These are phyloP conservation scores for Edaphochlamys debaryana DNA, from an alignment of 139 green algal genomes.

Conservation along the genomic window DNA sequence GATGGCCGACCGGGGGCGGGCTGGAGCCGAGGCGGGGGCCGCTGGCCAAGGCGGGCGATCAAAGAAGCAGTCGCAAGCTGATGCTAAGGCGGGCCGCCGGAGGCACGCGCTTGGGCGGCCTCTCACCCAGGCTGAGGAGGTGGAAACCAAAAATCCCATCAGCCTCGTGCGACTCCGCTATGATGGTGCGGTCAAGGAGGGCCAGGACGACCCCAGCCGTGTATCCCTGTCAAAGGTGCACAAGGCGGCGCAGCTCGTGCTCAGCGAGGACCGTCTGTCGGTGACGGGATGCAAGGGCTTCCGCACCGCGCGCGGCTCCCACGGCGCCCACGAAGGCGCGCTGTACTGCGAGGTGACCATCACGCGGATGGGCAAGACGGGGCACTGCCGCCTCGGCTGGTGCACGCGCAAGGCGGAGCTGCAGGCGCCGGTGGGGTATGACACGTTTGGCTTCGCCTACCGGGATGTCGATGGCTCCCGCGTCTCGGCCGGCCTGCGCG, in stretches of 20 bases:
- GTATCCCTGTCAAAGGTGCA: constrained; percentile 67
- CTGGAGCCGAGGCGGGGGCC: not conserved
- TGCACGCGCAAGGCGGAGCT: constrained; percentile 79
- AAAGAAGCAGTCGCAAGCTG: constrained; percentile 17
- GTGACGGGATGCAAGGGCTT: constrained; percentile 79
- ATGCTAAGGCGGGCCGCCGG: constrained; percentile 43
- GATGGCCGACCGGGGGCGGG: not conserved
- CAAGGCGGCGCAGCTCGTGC: constrained; percentile 67
- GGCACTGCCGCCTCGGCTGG: constrained; percentile 82
- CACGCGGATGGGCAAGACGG: constrained; percentile 68
- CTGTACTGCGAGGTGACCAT: constrained; percentile 86
- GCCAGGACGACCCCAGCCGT: constrained; percentile 33
- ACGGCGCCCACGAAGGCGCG: constrained; percentile 68
- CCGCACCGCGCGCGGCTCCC: constrained; percentile 73
- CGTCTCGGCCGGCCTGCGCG: constrained; percentile 63
- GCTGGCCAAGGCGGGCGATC: constrained; percentile 2
- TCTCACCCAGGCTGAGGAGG: constrained; percentile 40
- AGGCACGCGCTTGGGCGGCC: constrained; percentile 31
- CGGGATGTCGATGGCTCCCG: constrained; percentile 82
- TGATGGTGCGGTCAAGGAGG: not conserved
- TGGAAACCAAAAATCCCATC: constrained; percentile 35
- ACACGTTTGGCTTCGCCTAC: constrained; percentile 78
- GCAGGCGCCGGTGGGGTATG: constrained; percentile 86
- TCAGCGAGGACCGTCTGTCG: constrained; percentile 63
- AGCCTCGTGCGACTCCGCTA: constrained; percentile 37